Evolutionary conservation across 2,329 filamentous ascomycete genomes (phyloP).

Genomic region (Pseudogymnoascus sp.): DNA sequence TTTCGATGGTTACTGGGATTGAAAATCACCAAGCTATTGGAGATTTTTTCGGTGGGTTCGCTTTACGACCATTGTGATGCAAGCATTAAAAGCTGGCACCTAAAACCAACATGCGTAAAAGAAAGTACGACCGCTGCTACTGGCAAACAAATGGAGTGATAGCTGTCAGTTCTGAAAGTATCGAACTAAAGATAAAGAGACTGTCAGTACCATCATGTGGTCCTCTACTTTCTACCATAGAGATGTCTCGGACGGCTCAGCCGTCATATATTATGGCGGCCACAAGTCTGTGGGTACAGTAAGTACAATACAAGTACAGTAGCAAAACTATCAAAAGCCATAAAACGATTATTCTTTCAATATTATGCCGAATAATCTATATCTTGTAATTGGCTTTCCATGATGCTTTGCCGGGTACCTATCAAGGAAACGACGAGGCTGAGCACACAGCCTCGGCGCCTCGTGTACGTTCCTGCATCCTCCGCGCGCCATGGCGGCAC

Average conservation of each 20-base stretch:
- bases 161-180: no score
- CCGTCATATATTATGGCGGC: no score
- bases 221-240: no score
- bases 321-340: background rate
- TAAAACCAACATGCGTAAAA: background rate
- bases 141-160: background rate
- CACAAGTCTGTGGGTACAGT: background rate
- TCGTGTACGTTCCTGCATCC: background rate
- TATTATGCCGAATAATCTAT: background rate
- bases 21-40: conserved; percentile 28
- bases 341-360: background rate
- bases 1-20: conserved; percentile 31
- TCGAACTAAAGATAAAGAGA: no score
- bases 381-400: background rate
- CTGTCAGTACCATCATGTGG: no score
- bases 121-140: background rate
- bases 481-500: background rate
- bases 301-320: background rate
- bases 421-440: background rate
- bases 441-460: conserved; percentile 1
- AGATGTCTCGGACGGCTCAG: no score
- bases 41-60: conserved; percentile 30
- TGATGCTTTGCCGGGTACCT: background rate
- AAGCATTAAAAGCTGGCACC: background rate
- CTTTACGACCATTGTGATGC: background rate